A percentile compares a stretch with the other conserved stretches of the same genome.
phyloP scores from a whole-genome alignment of 306 rosid species.

The Alnus rubra region DNA sequence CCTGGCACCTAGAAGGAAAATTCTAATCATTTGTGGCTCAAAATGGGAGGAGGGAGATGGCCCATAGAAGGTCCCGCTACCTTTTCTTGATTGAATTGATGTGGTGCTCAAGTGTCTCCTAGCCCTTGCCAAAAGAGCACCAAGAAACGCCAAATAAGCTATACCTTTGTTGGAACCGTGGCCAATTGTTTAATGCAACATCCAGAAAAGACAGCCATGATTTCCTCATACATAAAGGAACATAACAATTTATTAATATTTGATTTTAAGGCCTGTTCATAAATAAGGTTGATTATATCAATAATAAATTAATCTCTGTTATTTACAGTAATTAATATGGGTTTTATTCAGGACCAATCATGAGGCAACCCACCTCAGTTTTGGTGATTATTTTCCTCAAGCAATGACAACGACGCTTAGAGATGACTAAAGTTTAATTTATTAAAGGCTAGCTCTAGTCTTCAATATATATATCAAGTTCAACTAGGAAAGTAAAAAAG shows the following conservation, averaged over 20 bases:
- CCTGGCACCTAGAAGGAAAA: background rate
- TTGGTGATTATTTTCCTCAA: constrained; percentile 12
- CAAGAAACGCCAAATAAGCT: constrained; percentile 44
- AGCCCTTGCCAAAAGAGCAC: constrained; percentile 55
- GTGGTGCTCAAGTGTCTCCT: constrained; percentile 48
- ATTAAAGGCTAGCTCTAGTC: constrained; percentile 18
- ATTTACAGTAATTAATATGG: constrained; percentile 35
- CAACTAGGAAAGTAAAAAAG: constrained; percentile 29
- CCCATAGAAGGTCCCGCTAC: background rate
- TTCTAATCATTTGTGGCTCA: constrained; percentile 29
- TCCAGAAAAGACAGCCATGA: constrained; percentile 49
- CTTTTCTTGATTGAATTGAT: constrained; percentile 6
- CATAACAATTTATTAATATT: constrained; percentile 4
- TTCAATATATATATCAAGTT: constrained; percentile 16
- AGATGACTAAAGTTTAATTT: constrained; percentile 24
- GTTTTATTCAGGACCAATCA: constrained; percentile 22
- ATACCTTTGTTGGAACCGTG: constrained; percentile 36
- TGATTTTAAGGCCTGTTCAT: constrained; percentile 34
- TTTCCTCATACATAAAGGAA: constrained; percentile 41
- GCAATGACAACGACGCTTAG: constrained; percentile 27
- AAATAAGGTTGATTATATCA: constrained; percentile 49
- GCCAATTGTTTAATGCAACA: constrained; percentile 43
- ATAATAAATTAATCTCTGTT: constrained; percentile 34
- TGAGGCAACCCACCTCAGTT: constrained; percentile 32
- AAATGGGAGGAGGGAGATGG: constrained; percentile 16